Evolutionary conservation across 306 rosid species (phyloP).

Genomic region (Gastrolobium bilobum): DNA sequence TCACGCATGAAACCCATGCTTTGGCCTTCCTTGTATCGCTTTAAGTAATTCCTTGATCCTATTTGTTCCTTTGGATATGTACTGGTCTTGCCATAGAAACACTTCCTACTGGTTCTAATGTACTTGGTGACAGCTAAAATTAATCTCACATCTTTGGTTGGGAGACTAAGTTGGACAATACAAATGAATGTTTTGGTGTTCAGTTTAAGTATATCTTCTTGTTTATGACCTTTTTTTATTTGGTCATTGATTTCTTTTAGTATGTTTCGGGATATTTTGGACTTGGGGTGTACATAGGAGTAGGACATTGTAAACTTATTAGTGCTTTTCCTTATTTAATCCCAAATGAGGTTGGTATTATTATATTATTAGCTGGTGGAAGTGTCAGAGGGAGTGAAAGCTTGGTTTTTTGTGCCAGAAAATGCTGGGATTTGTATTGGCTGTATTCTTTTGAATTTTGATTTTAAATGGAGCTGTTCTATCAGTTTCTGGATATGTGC

Average conservation of each 20-base stretch:
- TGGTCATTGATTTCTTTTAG: neutral
- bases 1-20: neutral
- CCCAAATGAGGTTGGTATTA: constrained; percentile 27
- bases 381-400: neutral
- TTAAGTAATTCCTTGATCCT: constrained; percentile 27
- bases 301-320: constrained; percentile 7
- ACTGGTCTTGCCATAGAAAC: constrained; percentile 8
- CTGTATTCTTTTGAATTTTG: constrained; percentile 34
- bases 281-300: constrained; percentile 7
- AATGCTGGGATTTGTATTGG: constrained; percentile 18
- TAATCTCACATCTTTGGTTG: constrained; percentile 9
- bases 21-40: constrained; percentile 19
- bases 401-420: neutral
- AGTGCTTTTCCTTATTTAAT: constrained; percentile 12
- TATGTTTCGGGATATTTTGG: constrained; percentile 18
- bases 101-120: neutral
- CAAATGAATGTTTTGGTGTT: constrained; percentile 2
- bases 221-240: constrained; percentile 3
- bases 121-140: neutral
- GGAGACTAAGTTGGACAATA: neutral
- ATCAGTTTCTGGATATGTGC: neutral
- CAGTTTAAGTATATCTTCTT: neutral
- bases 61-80: constrained; percentile 3
- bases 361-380: constrained; percentile 17
- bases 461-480: constrained; percentile 3